These are phyloP conservation scores for Volvariella volvacea DNA, from an alignment of 1,284 basidiomycete genomes.

Conservation along the genomic window DNA sequence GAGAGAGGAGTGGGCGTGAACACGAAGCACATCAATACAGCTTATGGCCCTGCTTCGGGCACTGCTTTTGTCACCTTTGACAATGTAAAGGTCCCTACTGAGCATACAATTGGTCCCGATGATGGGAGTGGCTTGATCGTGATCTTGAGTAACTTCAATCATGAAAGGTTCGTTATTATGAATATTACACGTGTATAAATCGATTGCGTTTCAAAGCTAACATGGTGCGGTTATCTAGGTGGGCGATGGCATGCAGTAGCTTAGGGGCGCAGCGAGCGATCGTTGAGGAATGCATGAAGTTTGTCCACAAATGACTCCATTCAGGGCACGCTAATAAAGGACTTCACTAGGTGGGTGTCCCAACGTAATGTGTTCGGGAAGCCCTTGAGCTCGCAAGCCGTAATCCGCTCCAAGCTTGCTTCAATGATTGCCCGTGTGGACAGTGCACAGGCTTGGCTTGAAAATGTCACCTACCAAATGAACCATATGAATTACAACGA, in stretches of 20 bases:
- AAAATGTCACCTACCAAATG: conserved; percentile 90
- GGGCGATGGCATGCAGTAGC: neutral
- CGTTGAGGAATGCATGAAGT: conserved; percentile 70
- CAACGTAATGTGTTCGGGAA: conserved; percentile 86
- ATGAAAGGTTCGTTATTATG: conserved; percentile 58
- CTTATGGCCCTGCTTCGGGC: conserved; percentile 41
- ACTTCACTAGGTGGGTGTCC: conserved; percentile 50
- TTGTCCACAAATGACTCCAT: conserved; percentile 11
- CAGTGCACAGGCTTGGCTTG: conserved; percentile 76
- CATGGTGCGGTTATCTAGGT: neutral
- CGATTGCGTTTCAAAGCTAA: conserved; percentile 18
- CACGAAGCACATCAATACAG: conserved; percentile 75
- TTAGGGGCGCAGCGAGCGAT: conserved; percentile 26
- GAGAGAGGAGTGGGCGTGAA: conserved; percentile 64
- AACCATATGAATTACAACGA: conserved; percentile 54
- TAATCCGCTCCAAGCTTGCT: conserved; percentile 81
- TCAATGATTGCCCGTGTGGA: conserved; percentile 82
- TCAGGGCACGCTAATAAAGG: conserved; percentile 2
- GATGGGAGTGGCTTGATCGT: conserved; percentile 2
- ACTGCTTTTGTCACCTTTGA: conserved; percentile 78
- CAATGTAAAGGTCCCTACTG: conserved; percentile 71
- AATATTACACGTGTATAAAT: conserved; percentile 55
- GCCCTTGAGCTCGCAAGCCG: conserved; percentile 76
- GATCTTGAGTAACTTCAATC: conserved; percentile 57
- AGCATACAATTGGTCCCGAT: conserved; percentile 40